These are phyloP conservation scores for Paramecium biaurelia DNA, from an alignment of 73 alveolate genomes.

Conservation along the genomic window DNA sequence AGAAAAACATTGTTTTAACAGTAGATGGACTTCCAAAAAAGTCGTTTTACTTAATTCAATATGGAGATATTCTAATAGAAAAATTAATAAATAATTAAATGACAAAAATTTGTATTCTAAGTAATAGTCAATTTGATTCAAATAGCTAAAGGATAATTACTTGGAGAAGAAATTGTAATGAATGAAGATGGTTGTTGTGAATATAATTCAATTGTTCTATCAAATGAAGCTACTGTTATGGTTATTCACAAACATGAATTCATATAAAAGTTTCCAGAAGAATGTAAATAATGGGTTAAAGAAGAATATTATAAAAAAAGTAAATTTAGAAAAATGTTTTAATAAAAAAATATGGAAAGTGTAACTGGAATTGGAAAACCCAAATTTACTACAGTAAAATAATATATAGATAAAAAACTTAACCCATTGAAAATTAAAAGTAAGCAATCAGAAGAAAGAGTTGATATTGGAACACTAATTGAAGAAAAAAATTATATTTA, in stretches of 20 bases:
- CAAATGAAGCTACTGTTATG: neutral
- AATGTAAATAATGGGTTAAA: neutral
- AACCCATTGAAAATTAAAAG: neutral
- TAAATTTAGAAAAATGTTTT: neutral
- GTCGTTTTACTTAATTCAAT: neutral
- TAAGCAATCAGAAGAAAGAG: neutral
- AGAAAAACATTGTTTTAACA: neutral
- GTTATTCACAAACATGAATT: neutral
- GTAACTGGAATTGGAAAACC: neutral
- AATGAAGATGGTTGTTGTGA: constrained; percentile 9
- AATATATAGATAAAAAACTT: neutral
- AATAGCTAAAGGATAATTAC: neutral
- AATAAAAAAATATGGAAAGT: neutral
- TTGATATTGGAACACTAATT: neutral
- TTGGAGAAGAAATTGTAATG: constrained; percentile 17
- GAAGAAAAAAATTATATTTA: neutral
- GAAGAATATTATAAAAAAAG: neutral
- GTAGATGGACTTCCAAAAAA: neutral
- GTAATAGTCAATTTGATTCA: neutral
- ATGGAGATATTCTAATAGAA: neutral
- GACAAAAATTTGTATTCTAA: neutral
- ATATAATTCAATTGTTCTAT: neutral
- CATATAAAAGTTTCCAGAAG: neutral
- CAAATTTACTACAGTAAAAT: neutral
- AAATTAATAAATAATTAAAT: neutral